Base-by-base conservation (phyloP, 345 rosid species). In the Psidium guajava region DNA sequence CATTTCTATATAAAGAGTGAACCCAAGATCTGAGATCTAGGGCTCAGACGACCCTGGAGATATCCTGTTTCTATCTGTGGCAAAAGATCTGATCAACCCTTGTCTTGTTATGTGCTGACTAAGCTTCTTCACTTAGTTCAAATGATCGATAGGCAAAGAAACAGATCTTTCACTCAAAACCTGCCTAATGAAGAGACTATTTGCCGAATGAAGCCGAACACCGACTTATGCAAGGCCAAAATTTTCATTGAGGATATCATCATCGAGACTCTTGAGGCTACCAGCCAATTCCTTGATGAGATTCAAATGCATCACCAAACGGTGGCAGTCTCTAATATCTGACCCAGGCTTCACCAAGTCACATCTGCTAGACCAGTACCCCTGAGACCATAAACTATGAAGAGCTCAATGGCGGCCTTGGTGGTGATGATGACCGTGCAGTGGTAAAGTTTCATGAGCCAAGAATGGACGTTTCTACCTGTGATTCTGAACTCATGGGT, bases 261-360 rank as follows among this genome's bases (percentile, higher is more conserved):
- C 28, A 28, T 56, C 21, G 83, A 86, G 7, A 77, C 83, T 83
- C 58, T 83, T 58, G 16, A 55, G 88, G 88, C 88, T 83, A 11
- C 85, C 88, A 10, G 54, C 36, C 83, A 86, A 83, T 50, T n/a
- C 86, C 50, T 55, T 86, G 32, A 13, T 36, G 81, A 53, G 69
- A 75, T 86, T 3, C 83, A 86, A 83, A 74, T 74, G 85, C 83
- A 83, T 86, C 25, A 11, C 85, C 75, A 86, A 83, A 49, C 10
- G 25, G 36, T 83, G 88, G 88, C 1, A 42, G 74, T 54, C 36
- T 27, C 25, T 86, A n/a, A 74, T 86, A 40, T 86, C 85, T 18
- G 51, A 74, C 56, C 85, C 74, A 9, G 27, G 47, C 9, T 86
- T 86, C 27, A 61, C 82, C 3, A 83, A 86, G 59, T 44, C 50